phyloP scores from a whole-genome alignment of 108 stramenopile genomes.

The Cyclotella baltica region DNA sequence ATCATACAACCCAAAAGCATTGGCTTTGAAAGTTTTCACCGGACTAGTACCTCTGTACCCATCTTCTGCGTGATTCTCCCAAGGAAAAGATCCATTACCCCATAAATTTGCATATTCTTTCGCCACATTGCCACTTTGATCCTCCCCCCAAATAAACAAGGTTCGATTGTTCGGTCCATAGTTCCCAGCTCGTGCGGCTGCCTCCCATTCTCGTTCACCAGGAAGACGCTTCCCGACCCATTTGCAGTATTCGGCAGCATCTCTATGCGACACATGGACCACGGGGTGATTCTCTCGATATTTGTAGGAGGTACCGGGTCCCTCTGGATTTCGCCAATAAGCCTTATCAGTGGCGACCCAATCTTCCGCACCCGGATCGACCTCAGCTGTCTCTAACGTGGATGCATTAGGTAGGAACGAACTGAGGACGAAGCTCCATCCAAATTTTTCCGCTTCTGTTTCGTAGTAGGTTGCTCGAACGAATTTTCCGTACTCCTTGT shows the following conservation, averaged over 20 bases:
- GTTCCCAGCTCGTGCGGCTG: slow-evolving; percentile 86
- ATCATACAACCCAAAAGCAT: slow-evolving; percentile 87
- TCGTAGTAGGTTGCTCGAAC: slow-evolving; percentile 90
- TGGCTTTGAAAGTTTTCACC: slow-evolving; percentile 83
- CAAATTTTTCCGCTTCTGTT: slow-evolving; percentile 95
- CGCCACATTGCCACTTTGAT: slow-evolving; percentile 61
- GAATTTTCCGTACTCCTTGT: slow-evolving; percentile 92
- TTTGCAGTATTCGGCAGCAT: slow-evolving; percentile 94
- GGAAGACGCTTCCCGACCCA: slow-evolving; percentile 92
- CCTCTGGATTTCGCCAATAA: slow-evolving; percentile 93
- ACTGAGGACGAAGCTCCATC: slow-evolving; percentile 93
- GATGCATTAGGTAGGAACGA: slow-evolving; percentile 69
- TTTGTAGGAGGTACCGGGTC: slow-evolving; percentile 82
- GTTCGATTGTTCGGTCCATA: slow-evolving; percentile 80
- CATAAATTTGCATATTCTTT: slow-evolving; percentile 79
- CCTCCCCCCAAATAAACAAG: slow-evolving; percentile 78
- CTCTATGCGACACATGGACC: slow-evolving; percentile 91
- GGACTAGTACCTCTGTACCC: slow-evolving; percentile 88
- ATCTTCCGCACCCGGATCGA: slow-evolving; percentile 83
- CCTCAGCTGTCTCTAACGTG: slow-evolving; percentile 57
- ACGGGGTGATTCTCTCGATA: slow-evolving; percentile 90
- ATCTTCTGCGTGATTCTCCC: slow-evolving; percentile 82
- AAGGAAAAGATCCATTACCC: slow-evolving; percentile 84
- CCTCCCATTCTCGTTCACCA: slow-evolving; percentile 94
- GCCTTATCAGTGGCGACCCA: slow-evolving; percentile 94